Evolutionary conservation across 805 yeast species (phyloP), one percentile per base, ranked within the genome.

Genomic region (Yarrowia sp.): DNA sequence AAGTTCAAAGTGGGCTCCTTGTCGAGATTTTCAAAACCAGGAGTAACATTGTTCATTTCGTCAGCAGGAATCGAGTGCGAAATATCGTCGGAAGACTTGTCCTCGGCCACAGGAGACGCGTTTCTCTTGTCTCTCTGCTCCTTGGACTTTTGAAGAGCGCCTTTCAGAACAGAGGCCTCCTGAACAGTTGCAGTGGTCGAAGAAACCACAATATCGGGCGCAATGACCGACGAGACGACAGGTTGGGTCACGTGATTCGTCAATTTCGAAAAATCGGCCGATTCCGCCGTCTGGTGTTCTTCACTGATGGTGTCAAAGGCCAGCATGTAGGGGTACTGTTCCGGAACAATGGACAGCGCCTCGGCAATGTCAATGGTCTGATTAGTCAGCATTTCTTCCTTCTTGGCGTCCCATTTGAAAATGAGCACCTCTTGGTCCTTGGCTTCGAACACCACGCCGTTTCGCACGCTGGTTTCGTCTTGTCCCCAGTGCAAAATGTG

Each of bases 401-500:
- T 68, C 19, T 75, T 76, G 7, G 36, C 55, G 50, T 80, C 76
- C 85, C 86, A 84, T 55, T 72, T 68, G 12, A 80, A 66, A 0
- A 76, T 65, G 1, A 80, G 49, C 0, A 82, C 75, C 15, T 76
- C 76, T 5, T 77, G 77, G 9, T 80, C 81, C 13, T 70, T 44
- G 33, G 82, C 77, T 9, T 44, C 43, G 78, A 72, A 74, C 74
- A 68, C 70, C 38, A 50, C 53, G 3, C 87, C 88, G 67, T 74
- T 71, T 68, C 81, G 78, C 71, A 78, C 75, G 71, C 79, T 84
- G 46, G 72, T 64, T 7, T 73, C 70, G 63, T 73, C 75, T 47
- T 75, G 75, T 0, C 85, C 83, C 76, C 83, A 81, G 74, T 87
- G 91, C 13, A 87, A 71, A 1, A 86, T 74, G 74, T 87, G 91